Evolutionary conservation across 768 basidiomycete species (phyloP).

Genomic region (Suillus placidus): DNA sequence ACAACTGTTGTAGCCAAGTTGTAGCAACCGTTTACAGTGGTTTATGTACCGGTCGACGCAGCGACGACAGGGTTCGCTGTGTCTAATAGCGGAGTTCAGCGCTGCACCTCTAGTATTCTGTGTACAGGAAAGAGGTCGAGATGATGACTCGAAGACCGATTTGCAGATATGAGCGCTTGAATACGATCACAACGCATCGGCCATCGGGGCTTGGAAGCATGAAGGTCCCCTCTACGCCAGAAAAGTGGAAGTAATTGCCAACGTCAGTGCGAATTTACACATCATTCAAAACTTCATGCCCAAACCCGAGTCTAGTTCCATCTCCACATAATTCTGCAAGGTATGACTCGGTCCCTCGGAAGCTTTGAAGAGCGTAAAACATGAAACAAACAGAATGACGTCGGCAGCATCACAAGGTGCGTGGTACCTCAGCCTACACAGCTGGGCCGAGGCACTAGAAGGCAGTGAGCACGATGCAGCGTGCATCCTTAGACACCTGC

Average conservation of each 20-base stretch:
- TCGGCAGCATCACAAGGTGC: background rate
- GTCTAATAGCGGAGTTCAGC: background rate
- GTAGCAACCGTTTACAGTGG: background rate
- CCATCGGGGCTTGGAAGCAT: background rate
- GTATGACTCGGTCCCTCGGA: too few relatives aligned
- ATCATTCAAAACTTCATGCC: background rate
- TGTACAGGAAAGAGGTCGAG: conserved; percentile 5
- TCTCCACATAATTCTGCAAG: background rate
- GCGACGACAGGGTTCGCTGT: conserved; percentile 1
- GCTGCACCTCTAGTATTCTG: background rate
- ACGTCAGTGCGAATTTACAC: background rate
- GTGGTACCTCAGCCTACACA: background rate
- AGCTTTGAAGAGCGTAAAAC: background rate
- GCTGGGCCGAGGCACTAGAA: background rate
- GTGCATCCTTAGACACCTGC: background rate
- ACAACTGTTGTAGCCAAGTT: background rate
- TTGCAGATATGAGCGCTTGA: conserved; percentile 7
- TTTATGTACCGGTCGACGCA: conserved; percentile 1
- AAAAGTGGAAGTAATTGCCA: background rate
- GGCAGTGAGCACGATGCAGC: background rate
- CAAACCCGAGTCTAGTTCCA: background rate
- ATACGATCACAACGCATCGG: background rate
- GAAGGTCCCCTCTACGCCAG: background rate
- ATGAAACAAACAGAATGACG: background rate
- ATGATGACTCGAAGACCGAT: background rate